Conservation (phyloP, 192 early-diverging fungal genomes). For the Spinellus fusiger region DNA sequence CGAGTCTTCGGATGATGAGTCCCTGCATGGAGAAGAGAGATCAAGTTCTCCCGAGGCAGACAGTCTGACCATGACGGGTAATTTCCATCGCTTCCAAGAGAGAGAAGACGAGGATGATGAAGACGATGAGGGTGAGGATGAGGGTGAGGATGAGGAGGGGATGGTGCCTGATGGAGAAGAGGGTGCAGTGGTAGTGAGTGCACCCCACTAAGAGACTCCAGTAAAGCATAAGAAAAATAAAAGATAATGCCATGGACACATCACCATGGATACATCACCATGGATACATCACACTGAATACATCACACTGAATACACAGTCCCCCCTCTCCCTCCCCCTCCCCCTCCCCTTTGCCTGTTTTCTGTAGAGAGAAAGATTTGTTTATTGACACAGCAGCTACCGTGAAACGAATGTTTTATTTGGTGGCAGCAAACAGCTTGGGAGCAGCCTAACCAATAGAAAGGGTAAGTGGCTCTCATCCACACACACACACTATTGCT, state of each 20-base stretch:
- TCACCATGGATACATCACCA: too few species aligned
- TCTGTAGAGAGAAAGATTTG: background rate
- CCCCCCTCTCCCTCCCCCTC: background rate
- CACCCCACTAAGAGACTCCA: background rate
- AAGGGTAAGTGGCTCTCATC: background rate
- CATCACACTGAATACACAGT: too few species aligned
- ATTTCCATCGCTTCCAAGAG: conserved; percentile 22
- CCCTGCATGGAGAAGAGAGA: conserved; percentile 7
- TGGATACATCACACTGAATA: too few species aligned
- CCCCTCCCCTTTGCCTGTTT: background rate
- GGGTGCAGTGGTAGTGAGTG: background rate
- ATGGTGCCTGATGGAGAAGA: conserved; percentile 6
- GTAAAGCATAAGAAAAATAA: background rate
- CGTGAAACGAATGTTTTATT: too few species aligned
- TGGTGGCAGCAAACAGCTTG: conserved; percentile 54
- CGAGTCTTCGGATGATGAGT: conserved; percentile 18
- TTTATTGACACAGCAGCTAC: too few species aligned
- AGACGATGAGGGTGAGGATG: conserved; percentile 22
- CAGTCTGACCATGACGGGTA: background rate
- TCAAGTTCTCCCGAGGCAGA: conserved; percentile 6
- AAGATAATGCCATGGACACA: background rate
- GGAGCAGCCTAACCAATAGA: conserved; percentile 42
- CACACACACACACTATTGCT: background rate
- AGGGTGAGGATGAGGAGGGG: conserved; percentile 25
- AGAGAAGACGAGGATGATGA: conserved; percentile 27